A percentile compares a stretch with the other conserved stretches of the same genome.
Evolutionary conservation across 208 protist genomes (phyloP).

Genomic region (Acanthamoeba lenticulata): DNA sequence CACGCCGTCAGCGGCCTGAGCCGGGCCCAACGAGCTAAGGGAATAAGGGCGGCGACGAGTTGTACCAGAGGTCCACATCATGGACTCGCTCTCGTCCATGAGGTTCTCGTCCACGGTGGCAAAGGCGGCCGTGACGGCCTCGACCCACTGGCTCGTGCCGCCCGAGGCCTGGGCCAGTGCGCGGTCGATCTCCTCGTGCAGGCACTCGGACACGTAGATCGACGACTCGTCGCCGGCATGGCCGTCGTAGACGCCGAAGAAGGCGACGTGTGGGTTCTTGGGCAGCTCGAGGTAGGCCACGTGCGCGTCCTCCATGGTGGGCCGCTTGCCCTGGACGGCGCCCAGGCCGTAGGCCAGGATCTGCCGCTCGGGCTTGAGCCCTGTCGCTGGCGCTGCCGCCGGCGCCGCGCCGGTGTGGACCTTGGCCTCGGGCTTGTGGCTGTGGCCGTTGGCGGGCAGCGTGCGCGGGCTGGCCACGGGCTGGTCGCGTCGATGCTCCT

Average conservation of each 20-base stretch:
- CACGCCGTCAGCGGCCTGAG: background rate
- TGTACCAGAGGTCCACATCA: conserved; percentile 51
- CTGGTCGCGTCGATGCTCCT: background rate
- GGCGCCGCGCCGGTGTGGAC: background rate
- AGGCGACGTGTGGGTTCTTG: conserved; percentile 25
- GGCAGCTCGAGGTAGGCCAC: conserved; percentile 10
- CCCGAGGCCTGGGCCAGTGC: background rate
- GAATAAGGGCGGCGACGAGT: background rate
- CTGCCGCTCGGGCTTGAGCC: background rate
- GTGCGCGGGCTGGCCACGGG: background rate
- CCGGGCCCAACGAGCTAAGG: background rate
- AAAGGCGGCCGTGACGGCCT: conserved; percentile 22
- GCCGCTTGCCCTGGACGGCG: conserved; percentile 26
- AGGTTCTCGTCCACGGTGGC: conserved; percentile 25
- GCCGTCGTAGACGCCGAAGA: conserved; percentile 60
- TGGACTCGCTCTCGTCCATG: conserved; percentile 54
- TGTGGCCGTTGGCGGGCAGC: too few relatives aligned
- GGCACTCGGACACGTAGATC: background rate
- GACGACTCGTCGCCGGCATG: conserved; percentile 48
- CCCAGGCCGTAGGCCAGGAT: conserved; percentile 31
- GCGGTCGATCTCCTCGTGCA: conserved; percentile 32
- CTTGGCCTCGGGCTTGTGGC: too few relatives aligned
- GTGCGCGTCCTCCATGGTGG: conserved; percentile 44
- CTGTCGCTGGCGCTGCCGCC: background rate
- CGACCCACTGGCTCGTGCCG: background rate